Conservation (phyloP, 225 moss, liverwort and hornwort genomes). For the Lunularia cruciata region DNA sequence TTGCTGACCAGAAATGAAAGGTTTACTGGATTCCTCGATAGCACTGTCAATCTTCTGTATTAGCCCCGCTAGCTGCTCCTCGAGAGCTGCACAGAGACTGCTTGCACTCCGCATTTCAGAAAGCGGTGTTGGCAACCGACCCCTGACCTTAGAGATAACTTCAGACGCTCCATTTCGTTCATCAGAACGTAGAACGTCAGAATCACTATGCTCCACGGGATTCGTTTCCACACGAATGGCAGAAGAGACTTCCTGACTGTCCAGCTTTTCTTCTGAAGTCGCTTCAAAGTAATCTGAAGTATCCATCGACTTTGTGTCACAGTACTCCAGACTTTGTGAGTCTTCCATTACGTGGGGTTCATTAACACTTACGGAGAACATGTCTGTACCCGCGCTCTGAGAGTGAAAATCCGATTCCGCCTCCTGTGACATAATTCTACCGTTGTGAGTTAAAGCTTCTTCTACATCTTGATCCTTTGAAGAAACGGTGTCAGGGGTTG, state of each 20-base stretch:
- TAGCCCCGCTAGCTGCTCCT: conserved; percentile 45
- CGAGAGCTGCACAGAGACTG: conserved; percentile 43
- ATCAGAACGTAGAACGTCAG: not conserved
- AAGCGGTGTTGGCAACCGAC: conserved; percentile 12
- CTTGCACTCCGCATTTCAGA: conserved; percentile 44
- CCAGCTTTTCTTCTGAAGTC: conserved; percentile 20
- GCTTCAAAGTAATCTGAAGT: conserved; percentile 15
- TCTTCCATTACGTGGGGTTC: conserved; percentile 7
- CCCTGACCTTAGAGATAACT: not conserved
- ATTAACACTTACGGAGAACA: not conserved
- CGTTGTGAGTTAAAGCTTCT: not conserved
- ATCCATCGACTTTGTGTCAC: conserved; percentile 19
- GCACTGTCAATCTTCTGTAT: conserved; percentile 52
- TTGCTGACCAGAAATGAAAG: conserved; percentile 32
- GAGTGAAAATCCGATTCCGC: not conserved
- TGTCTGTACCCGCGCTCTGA: not conserved
- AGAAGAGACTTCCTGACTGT: conserved; percentile 12
- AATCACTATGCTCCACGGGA: not conserved
- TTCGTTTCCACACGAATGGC: not conserved
- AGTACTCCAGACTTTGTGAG: conserved; percentile 11
- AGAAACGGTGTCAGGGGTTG: not conserved
- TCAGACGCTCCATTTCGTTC: conserved; percentile 14
- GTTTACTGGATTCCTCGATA: conserved; percentile 48
- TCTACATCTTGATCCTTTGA: not conserved
- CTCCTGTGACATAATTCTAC: not conserved